Conservation (phyloP, 805 yeast species). For the Hanseniaspora occidentalis region DNA sequence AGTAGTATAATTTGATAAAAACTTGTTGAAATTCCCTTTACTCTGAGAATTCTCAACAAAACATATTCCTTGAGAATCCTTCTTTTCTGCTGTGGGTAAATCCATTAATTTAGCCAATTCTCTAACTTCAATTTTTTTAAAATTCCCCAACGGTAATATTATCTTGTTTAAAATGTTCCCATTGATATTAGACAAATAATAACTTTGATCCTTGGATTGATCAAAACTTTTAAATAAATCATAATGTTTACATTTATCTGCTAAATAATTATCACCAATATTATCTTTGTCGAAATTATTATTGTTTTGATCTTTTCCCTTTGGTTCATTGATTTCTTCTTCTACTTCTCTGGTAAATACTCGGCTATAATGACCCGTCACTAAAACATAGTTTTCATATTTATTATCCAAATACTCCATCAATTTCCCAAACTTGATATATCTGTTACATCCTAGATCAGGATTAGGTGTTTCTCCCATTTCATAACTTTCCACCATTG, state of each 20-base stretch:
- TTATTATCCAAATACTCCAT: conserved; percentile 37
- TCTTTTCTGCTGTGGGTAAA: conserved; percentile 60
- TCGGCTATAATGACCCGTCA: conserved; percentile 75
- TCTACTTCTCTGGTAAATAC: conserved; percentile 26
- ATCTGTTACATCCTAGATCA: conserved; percentile 75
- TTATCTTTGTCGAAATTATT: no score
- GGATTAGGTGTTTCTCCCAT: conserved; percentile 87
- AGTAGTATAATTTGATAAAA: conserved; percentile 34
- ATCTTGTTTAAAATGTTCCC: conserved; percentile 34
- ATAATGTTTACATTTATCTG: no score
- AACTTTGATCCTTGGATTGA: conserved; percentile 74
- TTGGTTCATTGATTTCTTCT: conserved; percentile 9
- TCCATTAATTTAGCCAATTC: conserved; percentile 42
- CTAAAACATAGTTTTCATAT: conserved; percentile 64
- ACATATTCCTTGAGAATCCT: conserved; percentile 91
- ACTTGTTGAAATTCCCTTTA: conserved; percentile 50
- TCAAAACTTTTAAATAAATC: conserved; percentile 50
- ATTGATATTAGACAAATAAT: conserved; percentile 62
- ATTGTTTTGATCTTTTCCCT: no score
- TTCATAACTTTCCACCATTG: conserved; percentile 68
- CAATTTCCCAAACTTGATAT: conserved; percentile 78
- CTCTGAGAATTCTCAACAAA: conserved; percentile 57
- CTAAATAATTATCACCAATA: no score
- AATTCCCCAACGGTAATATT: conserved; percentile 73
- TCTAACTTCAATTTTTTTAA: conserved; percentile 63